Evolutionary conservation across 768 basidiomycete species (phyloP).

Genomic region (Termitomyces sp.): DNA sequence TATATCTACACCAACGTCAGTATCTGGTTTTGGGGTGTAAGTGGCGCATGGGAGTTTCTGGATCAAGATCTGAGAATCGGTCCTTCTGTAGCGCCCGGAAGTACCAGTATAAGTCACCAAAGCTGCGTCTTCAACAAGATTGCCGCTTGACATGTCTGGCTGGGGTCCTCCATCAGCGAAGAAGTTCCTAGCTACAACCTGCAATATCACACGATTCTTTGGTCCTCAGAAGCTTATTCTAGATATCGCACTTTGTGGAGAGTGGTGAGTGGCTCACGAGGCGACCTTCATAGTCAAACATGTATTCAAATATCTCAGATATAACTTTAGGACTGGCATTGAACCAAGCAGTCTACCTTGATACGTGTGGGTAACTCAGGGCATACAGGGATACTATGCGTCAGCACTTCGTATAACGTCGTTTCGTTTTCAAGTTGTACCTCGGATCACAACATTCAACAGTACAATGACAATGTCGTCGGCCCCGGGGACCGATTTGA

Average conservation of each 20-base stretch:
- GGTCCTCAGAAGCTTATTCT: constrained; percentile 45
- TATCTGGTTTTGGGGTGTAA: constrained; percentile 47
- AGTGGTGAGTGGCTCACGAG: constrained; percentile 25
- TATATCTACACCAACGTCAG: constrained; percentile 15
- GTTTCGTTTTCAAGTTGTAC: no score
- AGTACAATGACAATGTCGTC: constrained; percentile 51
- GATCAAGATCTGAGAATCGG: constrained; percentile 9
- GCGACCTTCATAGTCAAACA: no score
- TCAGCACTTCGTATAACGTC: constrained; percentile 21
- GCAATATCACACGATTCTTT: constrained; percentile 40
- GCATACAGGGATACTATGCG: constrained; percentile 32
- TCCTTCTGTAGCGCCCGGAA: constrained; percentile 27
- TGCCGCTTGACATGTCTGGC: constrained; percentile 30
- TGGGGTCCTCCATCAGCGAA: constrained; percentile 45
- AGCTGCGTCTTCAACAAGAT: constrained; percentile 21
- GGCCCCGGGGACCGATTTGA: constrained; percentile 38
- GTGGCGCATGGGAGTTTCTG: constrained; percentile 8
- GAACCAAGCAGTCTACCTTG: constrained; percentile 35
- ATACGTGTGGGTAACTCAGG: constrained; percentile 31
- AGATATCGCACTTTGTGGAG: constrained; percentile 53
- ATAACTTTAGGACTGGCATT: constrained; percentile 37
- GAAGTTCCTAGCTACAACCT: constrained; percentile 33
- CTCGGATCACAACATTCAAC: no score
- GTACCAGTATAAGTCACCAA: constrained; percentile 31
- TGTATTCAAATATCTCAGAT: no score